Percentiles rank a stretch among this genome's conserved stretches.
phyloP scores from a whole-genome alignment of 148 eudicot genomes.

The Talinum fruticosum region DNA sequence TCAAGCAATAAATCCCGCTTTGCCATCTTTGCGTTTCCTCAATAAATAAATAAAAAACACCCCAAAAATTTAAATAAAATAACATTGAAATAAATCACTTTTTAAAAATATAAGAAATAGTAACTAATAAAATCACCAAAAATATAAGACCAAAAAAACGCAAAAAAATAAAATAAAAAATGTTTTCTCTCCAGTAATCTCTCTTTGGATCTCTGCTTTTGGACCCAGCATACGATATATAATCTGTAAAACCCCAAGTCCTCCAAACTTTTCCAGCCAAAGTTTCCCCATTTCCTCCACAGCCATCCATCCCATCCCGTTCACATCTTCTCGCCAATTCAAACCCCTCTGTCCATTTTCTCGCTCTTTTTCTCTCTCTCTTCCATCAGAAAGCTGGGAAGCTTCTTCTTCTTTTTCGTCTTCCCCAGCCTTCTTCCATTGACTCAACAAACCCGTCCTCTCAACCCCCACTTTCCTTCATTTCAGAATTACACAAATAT shows the following conservation, averaged over 20 bases:
- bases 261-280: not conserved
- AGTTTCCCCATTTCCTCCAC: constrained; percentile 12
- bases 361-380: not conserved
- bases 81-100: too few species aligned
- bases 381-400: not conserved
- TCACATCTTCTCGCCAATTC: not conserved
- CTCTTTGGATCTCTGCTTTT: not conserved
- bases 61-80: not conserved
- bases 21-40: constrained; percentile 20
- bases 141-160: too few species aligned
- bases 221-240: not conserved
- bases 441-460: not conserved
- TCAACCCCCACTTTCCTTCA: not conserved
- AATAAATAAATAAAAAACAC: not conserved
- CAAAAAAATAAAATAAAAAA: too few species aligned
- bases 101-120: too few species aligned
- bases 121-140: too few species aligned
- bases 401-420: not conserved
- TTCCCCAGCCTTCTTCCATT: not conserved
- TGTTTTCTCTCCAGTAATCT: not conserved
- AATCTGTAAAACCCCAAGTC: not conserved
- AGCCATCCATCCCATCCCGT: constrained; percentile 15
- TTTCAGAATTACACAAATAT: not conserved
- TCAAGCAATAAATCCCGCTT: constrained; percentile 52
- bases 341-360: not conserved